phyloP scores from a whole-genome alignment of 1,284 basidiomycete species.

The Ceratobasidium sp. region DNA sequence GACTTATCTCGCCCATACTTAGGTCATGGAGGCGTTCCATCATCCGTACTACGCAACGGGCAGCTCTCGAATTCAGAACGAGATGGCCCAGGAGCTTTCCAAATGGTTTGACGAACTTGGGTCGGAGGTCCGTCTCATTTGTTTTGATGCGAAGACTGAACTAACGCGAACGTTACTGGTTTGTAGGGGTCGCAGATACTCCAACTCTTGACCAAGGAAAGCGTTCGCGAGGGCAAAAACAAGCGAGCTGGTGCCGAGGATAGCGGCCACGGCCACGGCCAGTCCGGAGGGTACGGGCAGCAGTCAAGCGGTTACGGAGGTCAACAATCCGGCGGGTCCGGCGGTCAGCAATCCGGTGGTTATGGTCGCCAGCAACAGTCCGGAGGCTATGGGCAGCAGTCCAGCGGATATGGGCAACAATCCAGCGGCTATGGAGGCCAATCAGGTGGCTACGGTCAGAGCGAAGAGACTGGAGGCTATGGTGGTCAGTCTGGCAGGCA shows the following conservation, averaged over 20 bases:
- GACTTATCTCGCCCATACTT: conserved; percentile 4
- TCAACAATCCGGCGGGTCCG: conserved; percentile 28
- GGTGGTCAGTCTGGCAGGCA: conserved; percentile 42
- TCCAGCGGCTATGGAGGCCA: conserved; percentile 33
- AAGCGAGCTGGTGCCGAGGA: conserved; percentile 59
- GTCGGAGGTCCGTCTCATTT: conserved; percentile 63
- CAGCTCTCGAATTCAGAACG: conserved; percentile 70
- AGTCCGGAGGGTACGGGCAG: background rate
- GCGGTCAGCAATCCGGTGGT: conserved; percentile 35
- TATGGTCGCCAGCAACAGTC: conserved; percentile 29
- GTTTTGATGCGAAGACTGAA: background rate
- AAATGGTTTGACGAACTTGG: conserved; percentile 70
- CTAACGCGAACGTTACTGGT: background rate
- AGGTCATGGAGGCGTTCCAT: conserved; percentile 77
- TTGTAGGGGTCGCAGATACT: conserved; percentile 17
- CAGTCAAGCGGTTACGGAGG: conserved; percentile 2
- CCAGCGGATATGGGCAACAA: conserved; percentile 42
- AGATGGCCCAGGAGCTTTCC: conserved; percentile 73
- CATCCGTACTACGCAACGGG: conserved; percentile 75
- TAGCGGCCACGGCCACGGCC: background rate
- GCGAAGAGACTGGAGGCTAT: conserved; percentile 18
- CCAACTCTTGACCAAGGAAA: conserved; percentile 49
- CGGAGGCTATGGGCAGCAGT: conserved; percentile 41
- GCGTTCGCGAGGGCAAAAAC: conserved; percentile 57
- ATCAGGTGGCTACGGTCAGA: conserved; percentile 35